These are phyloP conservation scores for Cylindrotheca fusiformis DNA, from an alignment of 108 stramenopile species.

Conservation along the genomic window DNA sequence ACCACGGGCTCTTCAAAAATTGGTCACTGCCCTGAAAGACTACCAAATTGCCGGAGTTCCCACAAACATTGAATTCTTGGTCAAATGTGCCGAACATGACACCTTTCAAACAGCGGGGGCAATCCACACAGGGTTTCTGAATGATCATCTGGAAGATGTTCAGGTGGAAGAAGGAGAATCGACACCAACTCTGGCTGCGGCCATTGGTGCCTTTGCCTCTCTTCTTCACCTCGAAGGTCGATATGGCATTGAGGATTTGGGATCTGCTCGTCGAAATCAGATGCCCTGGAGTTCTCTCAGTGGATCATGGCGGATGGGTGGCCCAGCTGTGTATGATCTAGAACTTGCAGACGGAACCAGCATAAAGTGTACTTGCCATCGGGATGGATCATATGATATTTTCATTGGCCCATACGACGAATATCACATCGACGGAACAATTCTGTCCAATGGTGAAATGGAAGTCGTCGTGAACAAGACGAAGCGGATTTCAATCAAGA, in stretches of 20 bases:
- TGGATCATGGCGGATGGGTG: conserved; percentile 51
- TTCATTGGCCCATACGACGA: conserved; percentile 1
- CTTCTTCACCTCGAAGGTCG: conserved; percentile 40
- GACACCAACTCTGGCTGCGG: conserved; percentile 25
- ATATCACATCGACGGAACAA: conserved; percentile 23
- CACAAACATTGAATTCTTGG: conserved; percentile 85
- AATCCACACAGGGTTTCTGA: conserved; percentile 83
- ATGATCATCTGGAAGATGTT: conserved; percentile 39
- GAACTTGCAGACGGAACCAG: conserved; percentile 14
- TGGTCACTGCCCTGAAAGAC: conserved; percentile 50
- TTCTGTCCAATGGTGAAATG: conserved; percentile 12
- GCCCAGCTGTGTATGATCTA: conserved; percentile 6
- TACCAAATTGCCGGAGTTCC: conserved; percentile 87
- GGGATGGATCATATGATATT: conserved; percentile 53
- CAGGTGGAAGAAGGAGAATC: conserved; percentile 11
- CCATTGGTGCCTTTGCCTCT: conserved; percentile 46
- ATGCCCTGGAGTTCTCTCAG: conserved; percentile 39
- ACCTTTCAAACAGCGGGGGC: conserved; percentile 67
- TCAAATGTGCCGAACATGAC: conserved; percentile 63
- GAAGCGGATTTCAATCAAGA: conserved; percentile 7
- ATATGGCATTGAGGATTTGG: conserved; percentile 16
- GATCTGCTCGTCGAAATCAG: conserved; percentile 4
- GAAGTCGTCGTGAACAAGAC: conserved; percentile 26
- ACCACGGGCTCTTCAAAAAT: conserved; percentile 46
- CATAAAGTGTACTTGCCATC: conserved; percentile 29